phyloP scores from a whole-genome alignment of 2,329 filamentous ascomycete genomes.

The Calonectria leucothoes region DNA sequence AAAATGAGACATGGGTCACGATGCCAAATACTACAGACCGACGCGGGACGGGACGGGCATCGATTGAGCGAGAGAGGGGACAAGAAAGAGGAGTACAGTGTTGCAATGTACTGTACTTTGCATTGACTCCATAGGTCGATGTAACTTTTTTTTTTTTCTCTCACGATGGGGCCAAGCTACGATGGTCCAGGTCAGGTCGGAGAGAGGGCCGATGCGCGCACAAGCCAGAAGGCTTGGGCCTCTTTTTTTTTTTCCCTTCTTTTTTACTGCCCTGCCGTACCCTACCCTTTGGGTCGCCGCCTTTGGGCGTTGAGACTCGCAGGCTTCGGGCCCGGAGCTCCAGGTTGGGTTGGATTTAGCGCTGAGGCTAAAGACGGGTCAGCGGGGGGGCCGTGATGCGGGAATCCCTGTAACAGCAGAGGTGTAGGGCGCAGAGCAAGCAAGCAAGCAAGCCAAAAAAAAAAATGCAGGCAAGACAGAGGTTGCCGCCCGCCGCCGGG shows the following conservation, averaged over 20 bases:
- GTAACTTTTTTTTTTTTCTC: slow-evolving; percentile 12
- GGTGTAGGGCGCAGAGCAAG: slow-evolving; percentile 1
- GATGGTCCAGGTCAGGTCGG: slow-evolving; percentile 11
- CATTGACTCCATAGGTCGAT: slow-evolving; percentile 3
- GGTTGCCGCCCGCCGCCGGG: neutral
- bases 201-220: slow-evolving; percentile 16
- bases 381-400: slow-evolving; percentile 26
- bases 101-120: slow-evolving; percentile 6
- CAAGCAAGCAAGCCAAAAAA: too few species aligned
- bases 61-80: slow-evolving; percentile 3
- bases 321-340: slow-evolving; percentile 17
- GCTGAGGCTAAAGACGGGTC: slow-evolving; percentile 42
- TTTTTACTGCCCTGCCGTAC: neutral
- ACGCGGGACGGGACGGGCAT: slow-evolving; percentile 20
- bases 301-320: slow-evolving; percentile 2
- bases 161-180: slow-evolving; percentile 21
- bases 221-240: neutral
- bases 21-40: slow-evolving; percentile 1
- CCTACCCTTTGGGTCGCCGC: neutral
- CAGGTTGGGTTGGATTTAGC: slow-evolving; percentile 34
- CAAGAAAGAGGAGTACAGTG: slow-evolving; percentile 7
- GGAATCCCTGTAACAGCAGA: slow-evolving; percentile 13
- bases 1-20: slow-evolving; percentile 24
- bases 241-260: neutral
- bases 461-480: neutral